Evolutionary conservation across 2,329 filamentous ascomycete genomes (phyloP), one percentile per base, ranked within the genome.

Genomic region (Phialophora expanda): DNA sequence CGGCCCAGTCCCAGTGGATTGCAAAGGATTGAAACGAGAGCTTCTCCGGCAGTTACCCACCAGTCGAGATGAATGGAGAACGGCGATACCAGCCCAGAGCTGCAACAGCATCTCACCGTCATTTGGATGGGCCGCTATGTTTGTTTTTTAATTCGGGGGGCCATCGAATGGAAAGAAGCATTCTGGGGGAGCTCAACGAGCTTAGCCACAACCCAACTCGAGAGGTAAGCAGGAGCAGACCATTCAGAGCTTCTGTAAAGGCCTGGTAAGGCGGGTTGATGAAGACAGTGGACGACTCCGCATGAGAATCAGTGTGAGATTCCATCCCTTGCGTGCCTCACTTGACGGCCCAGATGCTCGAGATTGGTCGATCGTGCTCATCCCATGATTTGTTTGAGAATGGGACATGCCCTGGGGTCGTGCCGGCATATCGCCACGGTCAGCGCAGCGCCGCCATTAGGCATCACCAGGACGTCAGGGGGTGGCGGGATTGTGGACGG

Each of bases 401-500:
- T 20, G 22, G 30, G 32, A 61, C n/a, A n/a, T 34, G 41, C 12
- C 24, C 30, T 22, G 46, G 46, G 46, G 12, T 20, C 58, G 38
- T 54, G n/a, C 3, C 26, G 6, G 44, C 44, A 32, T 28, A 41
- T 51, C 17, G 48, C 58, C 20, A 38, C 22, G 48, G 44, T 20
- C 22, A 61, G 32, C 51, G 30, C 30, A 17, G 9, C 28, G 20
- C 30, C 26, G 58, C 48, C 5, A 41, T 53, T 41, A 61, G 58
- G 58, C 58, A 61, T 41, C 58, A 41, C 24, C 30, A 41, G 24
- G 20, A 41, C 58, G 58, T 61, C 17, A 61, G 46, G 44, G 48
- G 58, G 46, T 61, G 58, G 58, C 58, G 22, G 51, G 28, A 53
- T 44, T 38, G n/a, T 53, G 17, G 58, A 51, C 30, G n/a, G 58